Evolutionary conservation across 2,329 filamentous ascomycete species (phyloP).

Genomic region (Arthrobotrys entomopaga): DNA sequence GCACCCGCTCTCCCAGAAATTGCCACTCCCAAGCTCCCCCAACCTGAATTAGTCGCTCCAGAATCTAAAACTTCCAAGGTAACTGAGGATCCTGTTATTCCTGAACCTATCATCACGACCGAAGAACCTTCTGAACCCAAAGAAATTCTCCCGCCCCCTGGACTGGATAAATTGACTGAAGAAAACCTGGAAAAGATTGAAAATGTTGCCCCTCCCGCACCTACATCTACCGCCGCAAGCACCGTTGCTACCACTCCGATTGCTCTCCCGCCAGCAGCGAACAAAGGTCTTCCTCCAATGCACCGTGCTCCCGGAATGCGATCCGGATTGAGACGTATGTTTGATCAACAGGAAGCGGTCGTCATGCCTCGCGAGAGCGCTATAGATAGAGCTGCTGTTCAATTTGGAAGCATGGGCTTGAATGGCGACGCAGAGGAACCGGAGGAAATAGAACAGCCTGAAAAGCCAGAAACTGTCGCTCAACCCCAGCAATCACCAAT

Average conservation of each 20-base stretch:
- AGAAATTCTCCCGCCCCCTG: constrained; percentile 64
- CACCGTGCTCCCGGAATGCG: constrained; percentile 64
- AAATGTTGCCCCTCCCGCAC: constrained; percentile 79
- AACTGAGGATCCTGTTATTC: constrained; percentile 55
- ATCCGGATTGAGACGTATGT: constrained; percentile 83
- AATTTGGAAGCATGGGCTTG: constrained; percentile 94
- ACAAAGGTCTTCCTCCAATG: constrained; percentile 77
- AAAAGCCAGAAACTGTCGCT: constrained; percentile 92
- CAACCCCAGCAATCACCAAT: constrained; percentile 95
- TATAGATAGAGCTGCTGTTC: constrained; percentile 89
- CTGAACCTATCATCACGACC: constrained; percentile 55
- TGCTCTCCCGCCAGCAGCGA: constrained; percentile 70
- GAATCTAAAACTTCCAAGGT: constrained; percentile 57
- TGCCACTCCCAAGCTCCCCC: constrained; percentile 57
- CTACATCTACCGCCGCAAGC: constrained; percentile 86
- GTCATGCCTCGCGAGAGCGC: constrained; percentile 94
- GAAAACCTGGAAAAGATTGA: constrained; percentile 91
- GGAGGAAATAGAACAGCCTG: constrained; percentile 85
- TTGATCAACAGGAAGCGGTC: constrained; percentile 96
- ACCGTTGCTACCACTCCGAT: constrained; percentile 85
- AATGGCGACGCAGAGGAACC: constrained; percentile 81
- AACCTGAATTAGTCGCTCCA: constrained; percentile 61
- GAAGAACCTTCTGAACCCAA: constrained; percentile 61
- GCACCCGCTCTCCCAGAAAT: constrained; percentile 63
- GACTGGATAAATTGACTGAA: constrained; percentile 75